Conservation (phyloP, 1,139 yeast species). For the Suhomyces yuchorum region DNA sequence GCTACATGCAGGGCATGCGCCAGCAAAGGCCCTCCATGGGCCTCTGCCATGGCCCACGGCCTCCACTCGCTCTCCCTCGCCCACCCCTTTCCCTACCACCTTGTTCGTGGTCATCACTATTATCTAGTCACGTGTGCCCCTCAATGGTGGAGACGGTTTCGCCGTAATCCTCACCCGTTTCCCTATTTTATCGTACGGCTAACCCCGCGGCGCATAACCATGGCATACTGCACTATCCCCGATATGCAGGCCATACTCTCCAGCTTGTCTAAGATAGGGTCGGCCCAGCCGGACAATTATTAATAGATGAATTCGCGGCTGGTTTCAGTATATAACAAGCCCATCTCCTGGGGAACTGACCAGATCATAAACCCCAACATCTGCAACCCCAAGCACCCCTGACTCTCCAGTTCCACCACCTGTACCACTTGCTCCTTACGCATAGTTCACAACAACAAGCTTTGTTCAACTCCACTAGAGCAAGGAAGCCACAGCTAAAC, state of each 20-base stretch:
- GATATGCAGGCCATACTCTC: slow-evolving; percentile 3
- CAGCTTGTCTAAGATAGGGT: slow-evolving; percentile 4
- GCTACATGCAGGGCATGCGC: neutral
- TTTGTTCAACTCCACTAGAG: no score
- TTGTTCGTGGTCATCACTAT: slow-evolving; percentile 1
- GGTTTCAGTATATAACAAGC: neutral
- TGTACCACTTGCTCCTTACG: no score
- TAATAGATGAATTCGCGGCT: slow-evolving; percentile 1
- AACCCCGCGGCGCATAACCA: neutral
- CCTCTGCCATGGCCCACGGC: neutral
- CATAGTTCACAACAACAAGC: no score
- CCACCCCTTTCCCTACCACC: slow-evolving; percentile 2
- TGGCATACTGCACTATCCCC: slow-evolving; percentile 4
- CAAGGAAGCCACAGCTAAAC: no score
- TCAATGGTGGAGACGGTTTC: slow-evolving; percentile 13
- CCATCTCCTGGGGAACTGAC: neutral
- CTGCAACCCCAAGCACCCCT: no score
- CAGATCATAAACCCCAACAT: neutral
- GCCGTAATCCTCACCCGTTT: slow-evolving; percentile 6
- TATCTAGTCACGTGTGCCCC: slow-evolving; percentile 12
- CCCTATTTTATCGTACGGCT: slow-evolving; percentile 3
- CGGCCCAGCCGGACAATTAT: slow-evolving; percentile 5
- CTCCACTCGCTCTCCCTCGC: neutral
- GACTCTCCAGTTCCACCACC: no score
- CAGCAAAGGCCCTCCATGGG: neutral